Percentiles rank a stretch among this genome's conserved stretches.
phyloP scores from a whole-genome alignment of 2,329 filamentous ascomycete genomes.

The Metarhizium brunneum region DNA sequence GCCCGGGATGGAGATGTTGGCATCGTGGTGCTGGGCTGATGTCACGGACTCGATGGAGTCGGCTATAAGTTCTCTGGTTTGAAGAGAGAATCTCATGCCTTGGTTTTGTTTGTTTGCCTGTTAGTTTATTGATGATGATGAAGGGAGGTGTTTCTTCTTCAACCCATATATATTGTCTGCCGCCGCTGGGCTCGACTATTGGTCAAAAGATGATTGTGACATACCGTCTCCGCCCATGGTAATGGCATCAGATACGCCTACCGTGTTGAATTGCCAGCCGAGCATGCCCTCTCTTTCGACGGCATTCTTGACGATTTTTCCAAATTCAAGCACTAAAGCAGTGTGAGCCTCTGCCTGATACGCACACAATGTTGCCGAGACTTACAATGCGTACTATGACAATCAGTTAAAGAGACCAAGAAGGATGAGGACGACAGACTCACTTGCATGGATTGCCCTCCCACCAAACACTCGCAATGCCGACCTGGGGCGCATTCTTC shows the following conservation, averaged over 20 bases:
- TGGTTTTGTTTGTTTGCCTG: background rate
- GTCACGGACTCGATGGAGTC: conserved; percentile 92
- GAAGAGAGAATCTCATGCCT: conserved; percentile 92
- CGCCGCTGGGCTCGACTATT: no score
- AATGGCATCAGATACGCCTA: conserved; percentile 83
- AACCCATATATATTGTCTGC: no score
- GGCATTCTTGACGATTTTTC: conserved; percentile 75
- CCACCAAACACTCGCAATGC: conserved; percentile 92
- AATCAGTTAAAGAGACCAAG: no score
- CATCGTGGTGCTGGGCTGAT: conserved; percentile 85
- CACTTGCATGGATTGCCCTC: conserved; percentile 95
- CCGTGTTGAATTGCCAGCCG: conserved; percentile 89
- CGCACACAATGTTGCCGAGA: conserved; percentile 2
- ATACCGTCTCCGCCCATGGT: conserved; percentile 89
- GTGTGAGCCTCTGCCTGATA: background rate
- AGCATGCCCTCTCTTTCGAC: conserved; percentile 79
- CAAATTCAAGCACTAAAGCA: conserved; percentile 66
- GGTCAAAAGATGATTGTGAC: conserved; percentile 9
- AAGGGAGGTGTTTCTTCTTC: no score
- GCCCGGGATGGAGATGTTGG: conserved; percentile 84
- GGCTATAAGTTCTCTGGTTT: conserved; percentile 84
- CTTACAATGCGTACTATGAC: conserved; percentile 31
- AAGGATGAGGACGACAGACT: conserved; percentile 23
- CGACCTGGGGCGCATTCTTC: conserved; percentile 85
- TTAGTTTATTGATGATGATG: background rate